Base-by-base conservation (phyloP, 2,329 filamentous ascomycete species). In the Pseudodiploospora longispora region DNA sequence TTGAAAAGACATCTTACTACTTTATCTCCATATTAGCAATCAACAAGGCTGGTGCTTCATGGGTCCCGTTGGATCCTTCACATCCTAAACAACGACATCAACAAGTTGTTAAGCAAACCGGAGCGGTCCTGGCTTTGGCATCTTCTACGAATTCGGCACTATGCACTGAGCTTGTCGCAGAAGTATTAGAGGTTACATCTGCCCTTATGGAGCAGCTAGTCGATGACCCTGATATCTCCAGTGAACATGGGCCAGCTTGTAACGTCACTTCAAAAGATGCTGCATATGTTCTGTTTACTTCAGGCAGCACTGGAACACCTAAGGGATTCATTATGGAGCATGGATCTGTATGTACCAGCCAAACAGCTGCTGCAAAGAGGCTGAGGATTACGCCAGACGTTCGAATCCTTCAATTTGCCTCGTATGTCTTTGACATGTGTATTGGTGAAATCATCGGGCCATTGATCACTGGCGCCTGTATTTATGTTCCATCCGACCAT, bases 241-340 rank as follows among this genome's bases (percentile, higher is more conserved):
- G 34, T 9, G 43, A 42, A 6, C 36, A 39, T 10, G 12, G 35
- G 5, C 29, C 36, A 4, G 1, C 27, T 4, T 8, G 38, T 19
- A 6, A 29, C 4, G 10, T 32, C n/a, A 34, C 35, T 32, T 9
- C 19, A 5, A 6, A 33, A 4, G 6, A 49, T 10, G 40, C 46
- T 9, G 43, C 43, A 3, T 50, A 50, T 38, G 29, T 49, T 1
- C 27, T 51, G 10, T 51, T 51, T 27, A 51, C 48, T 6, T 50
- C 47, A 5, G 50, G 48, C 6, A 50, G 45, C 31, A 51, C 50
- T 6, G 50, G 48, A 10, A 44, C 38, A 12, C 46, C 50, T 7
- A 51, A 51, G 33, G 50, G 50, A 5, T 37, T 50, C 6, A 41
- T 50, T 6, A 39, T 47, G 28, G 41, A 43, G 10, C 49, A 50